Evolutionary conservation across 805 yeast genomes (phyloP), one percentile per base, ranked within the genome.

Genomic region (Lachancea sp.): DNA sequence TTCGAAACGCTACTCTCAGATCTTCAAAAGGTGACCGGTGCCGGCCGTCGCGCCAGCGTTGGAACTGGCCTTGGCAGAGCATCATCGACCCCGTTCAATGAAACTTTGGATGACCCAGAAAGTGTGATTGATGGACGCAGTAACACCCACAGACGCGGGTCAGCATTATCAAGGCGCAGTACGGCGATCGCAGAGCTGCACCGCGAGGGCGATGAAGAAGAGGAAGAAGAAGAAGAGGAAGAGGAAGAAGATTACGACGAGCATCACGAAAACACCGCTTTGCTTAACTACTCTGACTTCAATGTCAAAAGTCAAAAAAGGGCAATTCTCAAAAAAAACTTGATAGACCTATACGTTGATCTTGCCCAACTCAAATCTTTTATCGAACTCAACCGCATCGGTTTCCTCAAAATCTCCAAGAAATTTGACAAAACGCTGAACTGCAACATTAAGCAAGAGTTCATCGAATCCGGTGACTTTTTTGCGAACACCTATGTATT

Each of bases 341-440:
- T 83, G 11, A 72, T 77, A 22, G 72, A 79, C 26, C 62, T 81
- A 37, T 90, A 78, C 66, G 88, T 88, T 17, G 73, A 79, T 22
- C 68, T 90, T 31, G 81, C 87, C 16, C 96, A 91, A 64, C 72
- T 91, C 52, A 81, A 85, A 58, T 84, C 96, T 1, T 91, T 72
- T 63, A 75, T 85, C 44, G 95, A 89, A 58, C 72, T 91, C 52
- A 91, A 91, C 68, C 76, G 76, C 54, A 82, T 90, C 35, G 98
- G 96, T 0, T 85, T 91, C 62, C 73, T 81, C 42, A 91, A 91
- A 63, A 89, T 90, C 36, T 71, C 87, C 45, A 91, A 91, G 61
- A 91, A 91, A 66, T 90, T 86, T 59, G 96, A 91, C 66, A 91
- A 91, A 61, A 79, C 82, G 7, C 66, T 87, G 53, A 74, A 74